Percentiles rank a stretch among this genome's conserved stretches.
These are phyloP conservation scores for Xylaria sp. DNA, from an alignment of 2,329 filamentous ascomycete species.

Conservation along the genomic window DNA sequence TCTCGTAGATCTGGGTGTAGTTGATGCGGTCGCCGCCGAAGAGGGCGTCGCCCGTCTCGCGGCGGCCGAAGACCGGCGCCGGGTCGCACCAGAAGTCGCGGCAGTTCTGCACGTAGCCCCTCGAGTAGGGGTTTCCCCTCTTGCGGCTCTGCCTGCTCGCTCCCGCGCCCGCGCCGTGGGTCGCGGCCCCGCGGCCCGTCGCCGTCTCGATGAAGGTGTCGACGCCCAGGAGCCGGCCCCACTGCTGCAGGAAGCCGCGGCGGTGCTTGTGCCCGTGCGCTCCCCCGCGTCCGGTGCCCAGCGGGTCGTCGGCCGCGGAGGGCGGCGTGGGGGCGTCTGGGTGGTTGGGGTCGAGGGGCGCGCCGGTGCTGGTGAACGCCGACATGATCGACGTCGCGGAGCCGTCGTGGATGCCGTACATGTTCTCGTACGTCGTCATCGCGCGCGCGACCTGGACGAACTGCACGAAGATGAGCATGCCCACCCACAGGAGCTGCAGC, in stretches of 20 bases:
- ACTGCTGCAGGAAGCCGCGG: conserved; percentile 75
- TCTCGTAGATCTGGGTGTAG: conserved; percentile 89
- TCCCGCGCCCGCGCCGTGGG: not conserved
- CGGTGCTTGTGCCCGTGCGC: conserved; percentile 56
- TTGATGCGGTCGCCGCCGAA: conserved; percentile 80
- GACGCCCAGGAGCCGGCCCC: conserved; percentile 83
- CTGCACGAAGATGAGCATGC: conserved; percentile 96
- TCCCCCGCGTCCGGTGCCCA: conserved; percentile 40
- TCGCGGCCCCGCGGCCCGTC: conserved; percentile 75
- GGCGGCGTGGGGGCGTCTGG: conserved; percentile 58
- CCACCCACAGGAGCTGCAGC: conserved; percentile 90
- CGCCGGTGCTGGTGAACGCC: conserved; percentile 77
- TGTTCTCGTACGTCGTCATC: conserved; percentile 96
- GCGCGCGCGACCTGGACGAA: conserved; percentile 89
- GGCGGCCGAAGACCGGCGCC: conserved; percentile 75
- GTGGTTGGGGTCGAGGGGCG: conserved; percentile 69
- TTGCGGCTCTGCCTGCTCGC: conserved; percentile 52
- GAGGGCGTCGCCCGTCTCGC: conserved; percentile 73
- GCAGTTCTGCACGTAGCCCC: conserved; percentile 85
- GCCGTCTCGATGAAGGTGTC: conserved; percentile 95
- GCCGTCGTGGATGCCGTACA: conserved; percentile 74
- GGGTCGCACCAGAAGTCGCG: conserved; percentile 96
- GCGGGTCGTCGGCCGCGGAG: conserved; percentile 44
- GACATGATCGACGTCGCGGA: conserved; percentile 61
- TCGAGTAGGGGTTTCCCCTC: conserved; percentile 80